A percentile compares a stretch with the other conserved stretches of the same genome.
phyloP scores from a whole-genome alignment of 345 rosid species.

The Eutrema japonicum region DNA sequence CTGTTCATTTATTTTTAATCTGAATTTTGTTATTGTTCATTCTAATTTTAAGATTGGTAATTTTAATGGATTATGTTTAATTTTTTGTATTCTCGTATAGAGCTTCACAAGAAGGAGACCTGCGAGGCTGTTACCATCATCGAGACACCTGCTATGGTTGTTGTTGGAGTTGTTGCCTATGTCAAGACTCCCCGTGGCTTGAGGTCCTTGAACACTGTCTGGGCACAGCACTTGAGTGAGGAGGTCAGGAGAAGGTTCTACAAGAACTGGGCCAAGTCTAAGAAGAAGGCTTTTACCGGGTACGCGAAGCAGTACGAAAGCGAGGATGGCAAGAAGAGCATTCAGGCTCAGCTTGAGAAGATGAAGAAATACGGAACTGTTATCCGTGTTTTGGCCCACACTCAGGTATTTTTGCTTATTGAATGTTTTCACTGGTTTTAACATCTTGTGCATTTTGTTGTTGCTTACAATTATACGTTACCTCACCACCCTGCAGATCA shows the following conservation, averaged over 20 bases:
- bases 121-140: constrained; percentile 86
- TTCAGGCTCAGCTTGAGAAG: no score
- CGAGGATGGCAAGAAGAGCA: no score
- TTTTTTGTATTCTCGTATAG: constrained; percentile 33
- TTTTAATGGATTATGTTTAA: neutral
- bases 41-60: neutral
- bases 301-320: no score
- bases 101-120: constrained; percentile 96
- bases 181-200: constrained; percentile 81
- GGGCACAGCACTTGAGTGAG: constrained; percentile 95
- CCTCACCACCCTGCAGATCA: no score
- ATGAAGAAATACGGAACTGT: no score
- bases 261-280: constrained; percentile 89
- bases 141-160: constrained; percentile 85
- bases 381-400: no score
- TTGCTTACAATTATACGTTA: no score
- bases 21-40: no score
- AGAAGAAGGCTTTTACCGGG: constrained; percentile 76
- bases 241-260: constrained; percentile 85
- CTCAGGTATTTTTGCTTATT: no score
- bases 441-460: no score
- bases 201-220: constrained; percentile 75
- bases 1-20: neutral
- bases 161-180: constrained; percentile 90
- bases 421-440: no score